Base-by-base conservation (phyloP, 495 filamentous ascomycete genomes). In the Hypomontagnella monticulosa region DNA sequence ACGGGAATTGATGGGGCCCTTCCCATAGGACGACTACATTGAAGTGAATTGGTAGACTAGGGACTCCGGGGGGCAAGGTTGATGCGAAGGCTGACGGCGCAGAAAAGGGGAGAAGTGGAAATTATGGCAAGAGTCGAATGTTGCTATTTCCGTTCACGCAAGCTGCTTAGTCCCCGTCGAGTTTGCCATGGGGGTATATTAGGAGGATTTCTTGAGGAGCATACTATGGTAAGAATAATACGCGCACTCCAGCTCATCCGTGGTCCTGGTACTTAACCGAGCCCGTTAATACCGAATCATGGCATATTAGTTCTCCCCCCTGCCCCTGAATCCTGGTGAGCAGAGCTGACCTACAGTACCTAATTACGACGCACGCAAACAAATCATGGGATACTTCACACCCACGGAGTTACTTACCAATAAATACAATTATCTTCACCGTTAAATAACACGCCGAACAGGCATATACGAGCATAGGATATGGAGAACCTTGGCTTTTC, bases 21-120 rank as follows among this genome's bases (percentile, higher is more conserved):
- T 27, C 23, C 23, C 23, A 27, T 27, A 27, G 23, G 23, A 27
- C 23, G 23, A 46, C 47, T 32, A 57, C 44, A 47, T 46, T 27
- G 53, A 32, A 32, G 47, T 6, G 38, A 37, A 18, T 30, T 34
- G 34, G 6, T 34, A n/a, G 34, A 15, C 16, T 18, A 14, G 34
- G 49, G 34, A 18, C 20, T 37, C 38, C 23, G 1, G 49, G 16
- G 20, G 38, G 20, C 16, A 11, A 37, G 18, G 18, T 52, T n/a
- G 16, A 16, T n/a, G 27, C 38, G 30, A 40, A 46, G 48, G 47
- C 42, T 23, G 33, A 58, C 30, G 7, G 32, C 40, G 40, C 48
- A 41, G 33, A 53, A 48, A 41, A 34, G 33, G 34, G 57, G 46
- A 14, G 30, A 40, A 42, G 41, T 65, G 55, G 55, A 59, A 54